Conservation (phyloP, 1,139 yeast species). For the Protomyces arabidopsidicola region DNA sequence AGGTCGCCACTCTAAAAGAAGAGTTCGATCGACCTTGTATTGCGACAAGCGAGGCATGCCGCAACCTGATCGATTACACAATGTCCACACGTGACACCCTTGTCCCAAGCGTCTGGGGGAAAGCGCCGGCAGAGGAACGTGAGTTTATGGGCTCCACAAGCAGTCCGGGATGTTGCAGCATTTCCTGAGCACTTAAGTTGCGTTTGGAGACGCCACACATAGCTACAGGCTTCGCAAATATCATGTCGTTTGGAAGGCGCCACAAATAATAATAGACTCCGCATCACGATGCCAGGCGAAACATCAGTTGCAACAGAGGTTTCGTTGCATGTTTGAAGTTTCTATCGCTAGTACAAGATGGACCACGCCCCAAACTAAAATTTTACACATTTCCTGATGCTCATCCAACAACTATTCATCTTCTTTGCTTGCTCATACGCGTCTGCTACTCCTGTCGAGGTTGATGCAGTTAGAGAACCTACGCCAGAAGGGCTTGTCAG, state of each 20-base stretch:
- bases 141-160: neutral
- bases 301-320: neutral
- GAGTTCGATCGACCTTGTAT: neutral
- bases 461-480: neutral
- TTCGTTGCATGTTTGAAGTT: neutral
- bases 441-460: neutral
- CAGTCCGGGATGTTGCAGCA: neutral
- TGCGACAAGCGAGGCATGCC: conserved; percentile 8
- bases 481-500: neutral
- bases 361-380: neutral
- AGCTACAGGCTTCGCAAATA: too few species aligned
- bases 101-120: conserved; percentile 17
- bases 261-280: neutral
- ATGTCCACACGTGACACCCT: conserved; percentile 9
- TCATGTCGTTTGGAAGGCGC: too few species aligned
- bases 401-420: too few species aligned
- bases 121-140: neutral
- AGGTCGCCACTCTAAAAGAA: neutral
- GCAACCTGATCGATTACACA: conserved; percentile 3
- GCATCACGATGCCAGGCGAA: neutral
- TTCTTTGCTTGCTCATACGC: neutral
- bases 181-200: neutral
- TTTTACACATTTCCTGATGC: neutral
- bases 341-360: neutral
- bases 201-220: too few species aligned